Conservation (phyloP, 2,329 filamentous ascomycete species). For the Microthyrium microscopicum region DNA sequence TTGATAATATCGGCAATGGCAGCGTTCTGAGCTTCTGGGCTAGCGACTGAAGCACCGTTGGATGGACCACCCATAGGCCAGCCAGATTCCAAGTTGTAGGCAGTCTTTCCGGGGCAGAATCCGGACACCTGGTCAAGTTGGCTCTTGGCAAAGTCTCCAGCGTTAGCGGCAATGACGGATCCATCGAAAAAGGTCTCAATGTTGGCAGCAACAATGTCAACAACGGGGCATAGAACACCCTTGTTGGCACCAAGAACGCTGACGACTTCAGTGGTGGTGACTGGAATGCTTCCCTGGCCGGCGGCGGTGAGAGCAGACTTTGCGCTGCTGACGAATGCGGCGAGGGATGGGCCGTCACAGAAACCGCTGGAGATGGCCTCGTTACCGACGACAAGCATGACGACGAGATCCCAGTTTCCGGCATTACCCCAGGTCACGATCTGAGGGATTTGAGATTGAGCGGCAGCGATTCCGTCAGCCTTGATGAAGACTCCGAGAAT, state of each 20-base stretch:
- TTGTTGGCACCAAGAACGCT: slow-evolving; percentile 53
- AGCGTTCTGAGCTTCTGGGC: slow-evolving; percentile 45
- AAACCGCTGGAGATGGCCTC: slow-evolving; percentile 68
- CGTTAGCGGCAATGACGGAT: slow-evolving; percentile 41
- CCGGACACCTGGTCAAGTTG: slow-evolving; percentile 56
- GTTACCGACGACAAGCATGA: slow-evolving; percentile 77
- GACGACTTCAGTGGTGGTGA: slow-evolving; percentile 78
- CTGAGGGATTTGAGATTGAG: slow-evolving; percentile 55
- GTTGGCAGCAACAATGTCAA: slow-evolving; percentile 74
- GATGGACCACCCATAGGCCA: slow-evolving; percentile 59
- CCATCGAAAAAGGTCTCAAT: slow-evolving; percentile 91
- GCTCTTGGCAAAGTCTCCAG: slow-evolving; percentile 58
- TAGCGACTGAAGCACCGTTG: slow-evolving; percentile 60
- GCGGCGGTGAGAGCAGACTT: slow-evolving; percentile 43
- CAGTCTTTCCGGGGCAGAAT: slow-evolving; percentile 55
- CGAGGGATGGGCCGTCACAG: slow-evolving; percentile 48
- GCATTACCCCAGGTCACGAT: slow-evolving; percentile 59
- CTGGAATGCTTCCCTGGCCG: slow-evolving; percentile 56
- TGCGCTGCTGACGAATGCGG: slow-evolving; percentile 50
- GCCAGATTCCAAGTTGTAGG: slow-evolving; percentile 77
- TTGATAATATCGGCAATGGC: slow-evolving; percentile 59
- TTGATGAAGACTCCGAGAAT: slow-evolving; percentile 83
- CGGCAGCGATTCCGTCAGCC: slow-evolving; percentile 39
- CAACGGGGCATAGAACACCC: slow-evolving; percentile 46
- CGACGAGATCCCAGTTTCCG: slow-evolving; percentile 55